Conservation (phyloP, 129 eudicot genomes). For the Helianthus tuberosus region DNA sequence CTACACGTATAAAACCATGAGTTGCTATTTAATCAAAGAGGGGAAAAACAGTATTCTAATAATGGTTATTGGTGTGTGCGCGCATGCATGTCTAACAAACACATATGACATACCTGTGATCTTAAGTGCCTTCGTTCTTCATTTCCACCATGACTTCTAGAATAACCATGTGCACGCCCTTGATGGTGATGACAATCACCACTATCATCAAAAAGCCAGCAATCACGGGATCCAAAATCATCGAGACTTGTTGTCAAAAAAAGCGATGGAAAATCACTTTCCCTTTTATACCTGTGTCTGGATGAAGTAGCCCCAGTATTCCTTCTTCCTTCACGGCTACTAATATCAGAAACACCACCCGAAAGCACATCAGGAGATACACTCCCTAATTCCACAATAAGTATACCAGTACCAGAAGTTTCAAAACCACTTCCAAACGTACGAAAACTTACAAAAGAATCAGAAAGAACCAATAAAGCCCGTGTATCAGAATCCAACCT, state of each 20-base stretch:
- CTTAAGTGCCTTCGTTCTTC: conserved; percentile 57
- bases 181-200: conserved; percentile 48
- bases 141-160: conserved; percentile 42
- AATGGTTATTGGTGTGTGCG: too few species aligned
- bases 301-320: conserved; percentile 58
- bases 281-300: conserved; percentile 61
- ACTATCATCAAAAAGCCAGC: conserved; percentile 76
- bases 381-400: neutral
- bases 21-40: too few species aligned
- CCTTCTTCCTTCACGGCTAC: conserved; percentile 62
- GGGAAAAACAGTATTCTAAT: too few species aligned
- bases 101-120: conserved; percentile 50
- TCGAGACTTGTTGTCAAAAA: conserved; percentile 46
- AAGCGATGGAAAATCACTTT: conserved; percentile 55
- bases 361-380: conserved; percentile 32
- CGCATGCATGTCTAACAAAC: neutral
- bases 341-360: conserved; percentile 45
- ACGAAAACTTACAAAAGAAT: conserved; percentile 44
- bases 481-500: conserved; percentile 36
- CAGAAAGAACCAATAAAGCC: conserved; percentile 41
- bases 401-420: conserved; percentile 47
- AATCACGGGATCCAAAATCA: conserved; percentile 54
- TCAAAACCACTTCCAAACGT: conserved; percentile 40
- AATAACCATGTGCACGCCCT: conserved; percentile 44
- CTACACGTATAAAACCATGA: too few species aligned